Conservation (phyloP, 2,329 filamentous ascomycete genomes). For the Hypoxylon sp. region DNA sequence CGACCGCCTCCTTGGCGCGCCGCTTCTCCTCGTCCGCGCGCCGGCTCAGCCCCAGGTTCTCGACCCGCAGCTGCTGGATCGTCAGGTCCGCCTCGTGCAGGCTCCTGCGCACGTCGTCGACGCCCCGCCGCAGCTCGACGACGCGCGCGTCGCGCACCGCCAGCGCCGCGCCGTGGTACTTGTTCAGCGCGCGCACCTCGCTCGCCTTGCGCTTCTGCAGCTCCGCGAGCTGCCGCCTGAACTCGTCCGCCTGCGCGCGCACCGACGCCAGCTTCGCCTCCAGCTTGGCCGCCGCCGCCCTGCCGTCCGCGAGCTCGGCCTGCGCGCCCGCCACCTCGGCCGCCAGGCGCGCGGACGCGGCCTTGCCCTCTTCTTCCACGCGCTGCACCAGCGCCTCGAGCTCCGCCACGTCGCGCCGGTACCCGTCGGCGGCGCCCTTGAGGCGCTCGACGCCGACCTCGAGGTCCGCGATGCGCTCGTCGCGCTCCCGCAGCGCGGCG, state of each 20-base stretch:
- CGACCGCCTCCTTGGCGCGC: slow-evolving; percentile 60
- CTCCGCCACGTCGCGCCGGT: slow-evolving; percentile 65
- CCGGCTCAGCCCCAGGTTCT: slow-evolving; percentile 57
- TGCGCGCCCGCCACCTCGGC: slow-evolving; percentile 53
- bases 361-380: slow-evolving; percentile 59
- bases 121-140: slow-evolving; percentile 61
- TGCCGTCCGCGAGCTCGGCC: slow-evolving; percentile 51
- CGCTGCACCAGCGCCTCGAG: slow-evolving; percentile 64
- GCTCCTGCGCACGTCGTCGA: slow-evolving; percentile 57
- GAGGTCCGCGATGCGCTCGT: slow-evolving; percentile 59
- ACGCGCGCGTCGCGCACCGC: slow-evolving; percentile 65
- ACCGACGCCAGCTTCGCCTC: slow-evolving; percentile 60
- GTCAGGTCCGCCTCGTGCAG: slow-evolving; percentile 62
- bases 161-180: slow-evolving; percentile 60
- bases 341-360: slow-evolving; percentile 50
- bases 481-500: slow-evolving; percentile 54
- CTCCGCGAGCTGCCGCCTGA: slow-evolving; percentile 57
- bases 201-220: slow-evolving; percentile 45
- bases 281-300: slow-evolving; percentile 55
- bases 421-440: slow-evolving; percentile 64
- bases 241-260: slow-evolving; percentile 54
- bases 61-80: slow-evolving; percentile 60
- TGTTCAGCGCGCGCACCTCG: slow-evolving; percentile 53
- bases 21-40: slow-evolving; percentile 55
- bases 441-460: slow-evolving; percentile 64